Percentiles rank a stretch among this genome's conserved stretches.
These are phyloP conservation scores for Neolentinus lepideus DNA, from an alignment of 1,284 basidiomycete genomes.

Conservation along the genomic window DNA sequence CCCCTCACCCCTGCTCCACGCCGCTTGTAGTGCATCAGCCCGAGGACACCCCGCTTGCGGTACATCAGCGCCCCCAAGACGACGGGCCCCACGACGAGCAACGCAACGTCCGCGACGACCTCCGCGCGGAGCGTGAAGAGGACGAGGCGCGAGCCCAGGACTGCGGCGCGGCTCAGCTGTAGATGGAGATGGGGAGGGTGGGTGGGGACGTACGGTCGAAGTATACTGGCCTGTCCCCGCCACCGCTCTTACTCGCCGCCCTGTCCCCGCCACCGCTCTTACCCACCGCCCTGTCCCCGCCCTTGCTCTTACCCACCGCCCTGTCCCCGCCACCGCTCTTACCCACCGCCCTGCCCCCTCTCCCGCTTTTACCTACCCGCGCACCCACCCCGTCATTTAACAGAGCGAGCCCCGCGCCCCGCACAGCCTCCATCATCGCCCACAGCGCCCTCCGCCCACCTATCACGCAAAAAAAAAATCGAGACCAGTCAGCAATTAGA, in stretches of 20 bases:
- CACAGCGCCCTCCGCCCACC: slow-evolving; percentile 51
- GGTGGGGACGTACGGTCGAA: slow-evolving; percentile 56
- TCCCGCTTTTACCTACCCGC: too few species aligned
- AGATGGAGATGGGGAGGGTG: too few species aligned
- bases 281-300: slow-evolving; percentile 29
- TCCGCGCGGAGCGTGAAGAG: slow-evolving; percentile 45
- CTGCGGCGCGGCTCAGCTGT: too few species aligned
- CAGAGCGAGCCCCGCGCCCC: slow-evolving; percentile 46
- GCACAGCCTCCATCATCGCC: slow-evolving; percentile 66
- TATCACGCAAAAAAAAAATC: too few species aligned
- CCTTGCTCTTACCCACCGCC: slow-evolving; percentile 31
- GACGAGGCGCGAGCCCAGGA: slow-evolving; percentile 50
- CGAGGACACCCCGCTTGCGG: too few species aligned
- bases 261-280: slow-evolving; percentile 22
- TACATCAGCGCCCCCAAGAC: slow-evolving; percentile 26
- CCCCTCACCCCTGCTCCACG: too few species aligned
- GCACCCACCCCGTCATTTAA: slow-evolving; percentile 31
- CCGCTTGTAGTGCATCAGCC: too few species aligned
- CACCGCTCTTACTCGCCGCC: slow-evolving; percentile 31
- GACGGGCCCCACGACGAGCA: slow-evolving; percentile 57
- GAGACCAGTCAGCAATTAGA: too few species aligned
- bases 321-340: slow-evolving; percentile 22
- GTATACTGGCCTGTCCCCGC: slow-evolving; percentile 42
- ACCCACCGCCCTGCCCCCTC: too few species aligned
- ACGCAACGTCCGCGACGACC: slow-evolving; percentile 48